Evolutionary conservation across 768 basidiomycete species (phyloP).

Genomic region (Hypholoma sublateritium): DNA sequence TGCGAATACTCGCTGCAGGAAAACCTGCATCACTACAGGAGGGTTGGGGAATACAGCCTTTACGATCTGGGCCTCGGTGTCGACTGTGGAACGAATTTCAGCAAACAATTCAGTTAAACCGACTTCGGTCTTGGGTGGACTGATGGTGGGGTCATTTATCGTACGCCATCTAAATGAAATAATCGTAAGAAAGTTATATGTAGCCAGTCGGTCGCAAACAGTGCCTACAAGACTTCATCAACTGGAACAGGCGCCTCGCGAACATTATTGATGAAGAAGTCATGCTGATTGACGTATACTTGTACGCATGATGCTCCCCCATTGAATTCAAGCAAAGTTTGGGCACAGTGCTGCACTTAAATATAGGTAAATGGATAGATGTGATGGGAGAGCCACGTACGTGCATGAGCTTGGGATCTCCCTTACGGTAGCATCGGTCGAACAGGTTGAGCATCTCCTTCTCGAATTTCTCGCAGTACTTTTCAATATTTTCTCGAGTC

Average conservation of each 20-base stretch:
- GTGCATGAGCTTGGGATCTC: constrained; percentile 99
- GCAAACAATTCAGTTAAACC: constrained; percentile 78
- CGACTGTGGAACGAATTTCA: constrained; percentile 89
- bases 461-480: constrained; percentile 98
- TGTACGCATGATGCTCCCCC: constrained; percentile 96
- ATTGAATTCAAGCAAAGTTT: constrained; percentile 96
- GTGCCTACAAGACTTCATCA: constrained; percentile 55
- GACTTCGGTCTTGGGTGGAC: constrained; percentile 74
- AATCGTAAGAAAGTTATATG: neutral
- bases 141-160: constrained; percentile 77
- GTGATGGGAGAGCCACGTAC: constrained; percentile 38
- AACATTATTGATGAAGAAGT: constrained; percentile 97
- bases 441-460: constrained; percentile 97
- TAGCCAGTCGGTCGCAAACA: neutral
- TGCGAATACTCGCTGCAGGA: constrained; percentile 95
- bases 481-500: constrained; percentile 91
- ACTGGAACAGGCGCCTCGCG: constrained; percentile 58
- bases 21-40: constrained; percentile 95
- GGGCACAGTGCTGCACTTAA: constrained; percentile 83
- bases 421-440: constrained; percentile 92
- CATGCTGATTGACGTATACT: constrained; percentile 99
- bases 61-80: constrained; percentile 95
- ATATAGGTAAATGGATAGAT: neutral
- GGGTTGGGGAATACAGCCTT: constrained; percentile 99
- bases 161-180: constrained; percentile 65